These are phyloP conservation scores for Aspergillus asperescens DNA, from an alignment of 495 filamentous ascomycete species.

Conservation along the genomic window DNA sequence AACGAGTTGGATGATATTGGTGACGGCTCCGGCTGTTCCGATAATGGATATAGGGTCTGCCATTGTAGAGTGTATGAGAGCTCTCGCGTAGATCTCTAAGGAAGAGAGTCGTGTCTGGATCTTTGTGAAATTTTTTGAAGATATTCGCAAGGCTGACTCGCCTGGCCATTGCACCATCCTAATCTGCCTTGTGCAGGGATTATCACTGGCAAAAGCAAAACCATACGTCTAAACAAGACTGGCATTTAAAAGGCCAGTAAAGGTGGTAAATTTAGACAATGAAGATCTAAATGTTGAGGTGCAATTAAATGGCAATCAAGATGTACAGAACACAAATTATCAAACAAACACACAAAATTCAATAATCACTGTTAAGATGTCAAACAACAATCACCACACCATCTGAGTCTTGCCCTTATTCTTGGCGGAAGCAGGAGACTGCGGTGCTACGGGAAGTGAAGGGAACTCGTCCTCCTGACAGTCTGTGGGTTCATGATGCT, in stretches of 20 bases:
- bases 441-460: slow-evolving; percentile 40
- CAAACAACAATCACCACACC: slow-evolving; percentile 18
- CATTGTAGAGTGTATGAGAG: neutral
- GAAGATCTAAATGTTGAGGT: neutral
- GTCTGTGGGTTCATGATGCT: slow-evolving; percentile 4
- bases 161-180: neutral
- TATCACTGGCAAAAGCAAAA: neutral
- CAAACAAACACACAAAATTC: neutral
- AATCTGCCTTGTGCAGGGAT: neutral
- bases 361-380: slow-evolving; percentile 11
- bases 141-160: neutral
- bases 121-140: neutral
- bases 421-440: slow-evolving; percentile 37
- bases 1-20: slow-evolving; percentile 3
- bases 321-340: neutral
- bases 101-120: neutral
- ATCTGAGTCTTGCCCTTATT: slow-evolving; percentile 45
- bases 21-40: neutral
- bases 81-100: neutral
- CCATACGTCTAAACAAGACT: no score
- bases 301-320: neutral
- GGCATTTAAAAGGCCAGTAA: no score
- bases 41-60: slow-evolving; percentile 1
- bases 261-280: no score
- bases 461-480: slow-evolving; percentile 52